Percentiles rank a stretch among this genome's conserved stretches.
Evolutionary conservation across 345 rosid species (phyloP).

Genomic region (Jatropha curcas): DNA sequence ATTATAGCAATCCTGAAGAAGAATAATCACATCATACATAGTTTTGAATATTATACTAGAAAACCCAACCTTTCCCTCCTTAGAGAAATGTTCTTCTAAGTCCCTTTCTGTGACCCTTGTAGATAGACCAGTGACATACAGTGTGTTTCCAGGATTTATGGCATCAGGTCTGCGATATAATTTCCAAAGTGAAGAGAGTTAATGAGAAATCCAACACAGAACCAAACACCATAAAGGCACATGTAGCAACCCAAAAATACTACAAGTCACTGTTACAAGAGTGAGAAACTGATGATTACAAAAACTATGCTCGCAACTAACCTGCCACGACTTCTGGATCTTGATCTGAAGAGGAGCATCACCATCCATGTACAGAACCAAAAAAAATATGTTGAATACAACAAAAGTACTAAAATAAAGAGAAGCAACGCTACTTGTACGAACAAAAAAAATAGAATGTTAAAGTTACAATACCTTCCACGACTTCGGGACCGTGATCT

Average conservation of each 20-base stretch:
- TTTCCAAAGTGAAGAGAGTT: background rate
- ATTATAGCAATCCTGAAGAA: background rate
- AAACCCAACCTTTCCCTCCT: conserved; percentile 90
- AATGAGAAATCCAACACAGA: background rate
- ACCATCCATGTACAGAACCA: conserved; percentile 24
- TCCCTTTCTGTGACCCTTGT: conserved; percentile 89
- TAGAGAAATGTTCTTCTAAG: conserved; percentile 88
- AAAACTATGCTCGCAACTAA: conserved; percentile 29
- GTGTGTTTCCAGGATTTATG: conserved; percentile 74
- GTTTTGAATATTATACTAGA: background rate
- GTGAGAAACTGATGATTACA: background rate
- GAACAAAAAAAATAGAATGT: conserved; percentile 4
- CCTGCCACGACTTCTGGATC: conserved; percentile 88
- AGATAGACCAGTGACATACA: conserved; percentile 93
- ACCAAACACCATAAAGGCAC: background rate
- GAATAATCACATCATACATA: background rate
- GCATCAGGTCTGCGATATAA: conserved; percentile 43
- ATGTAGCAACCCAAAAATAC: background rate
- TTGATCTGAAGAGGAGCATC: conserved; percentile 49
- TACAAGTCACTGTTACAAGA: background rate
- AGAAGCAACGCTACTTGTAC: background rate
- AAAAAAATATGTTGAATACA: background rate
- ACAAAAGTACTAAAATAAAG: background rate
- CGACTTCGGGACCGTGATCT: conserved; percentile 68
- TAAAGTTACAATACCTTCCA: conserved; percentile 65